Evolutionary conservation across 352 stramenopile genomes (phyloP), one percentile per base, ranked within the genome.

Genomic region (Globisporangium alternatum): DNA sequence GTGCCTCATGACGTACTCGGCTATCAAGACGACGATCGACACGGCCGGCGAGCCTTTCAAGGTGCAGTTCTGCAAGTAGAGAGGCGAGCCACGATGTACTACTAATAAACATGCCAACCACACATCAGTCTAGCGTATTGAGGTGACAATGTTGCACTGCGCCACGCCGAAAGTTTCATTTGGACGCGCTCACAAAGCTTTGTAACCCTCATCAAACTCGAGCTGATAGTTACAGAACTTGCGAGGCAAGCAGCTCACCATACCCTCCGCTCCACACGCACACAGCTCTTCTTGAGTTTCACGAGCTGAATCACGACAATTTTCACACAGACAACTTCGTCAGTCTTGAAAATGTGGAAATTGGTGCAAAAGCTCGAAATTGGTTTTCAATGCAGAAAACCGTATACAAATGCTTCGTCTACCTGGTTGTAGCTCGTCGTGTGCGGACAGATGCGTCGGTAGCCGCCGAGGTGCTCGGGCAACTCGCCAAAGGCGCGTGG

Each of bases 391-490:
- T n/a, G 17, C 8, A 57, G 31, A 30, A 41, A 28, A 22, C 13
- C 10, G 6, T 51, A 2, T 10, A 8, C 15, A 52, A 37, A 12
- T 12, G 2, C 31, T 0, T 61, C 51, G 22, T 57, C 13, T 28
- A 83, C 78, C 69, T 88, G 68, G 69, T 96, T 77, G 70, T 97
- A 77, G 65, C 91, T 78, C 30, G 62, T 75, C 21, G 81, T 91
- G 52, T 88, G 72, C 1, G 83, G 81, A 35, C 70, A 83, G 21
- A 94, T 63, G 21, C 86, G 74, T 59, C 75, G 72, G 68, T 87
- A 94, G 55, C 70, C 77, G n/a, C 86, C 83, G 21, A 87, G 59
- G 22, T 84, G 62, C 10, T 79, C 72, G 0, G 86, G 86, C 56
- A 89, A 35, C 54, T 94, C 83, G 51, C 86, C 86, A 63, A 89